A percentile compares a stretch with the other conserved stretches of the same genome.
These are phyloP conservation scores for Haplosporangium sp. DNA, from an alignment of 371 early-diverging fungal species.

Conservation along the genomic window DNA sequence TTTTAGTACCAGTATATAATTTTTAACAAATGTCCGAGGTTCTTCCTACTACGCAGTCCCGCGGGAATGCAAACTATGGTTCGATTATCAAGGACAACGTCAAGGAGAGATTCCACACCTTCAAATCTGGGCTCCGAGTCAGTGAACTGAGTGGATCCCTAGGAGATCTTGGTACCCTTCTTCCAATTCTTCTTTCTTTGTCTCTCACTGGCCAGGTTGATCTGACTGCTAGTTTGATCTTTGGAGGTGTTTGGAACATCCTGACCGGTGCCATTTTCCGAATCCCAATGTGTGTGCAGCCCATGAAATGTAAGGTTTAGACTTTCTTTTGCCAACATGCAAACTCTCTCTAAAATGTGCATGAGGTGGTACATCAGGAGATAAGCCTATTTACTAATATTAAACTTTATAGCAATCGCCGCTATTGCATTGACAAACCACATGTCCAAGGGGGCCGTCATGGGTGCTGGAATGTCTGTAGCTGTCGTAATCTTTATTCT, in stretches of 20 bases:
- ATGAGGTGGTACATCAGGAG: too few relatives aligned
- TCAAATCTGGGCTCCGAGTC: constrained; percentile 29
- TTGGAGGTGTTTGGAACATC: constrained; percentile 92
- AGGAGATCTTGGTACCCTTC: constrained; percentile 89
- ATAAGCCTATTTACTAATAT: not conserved
- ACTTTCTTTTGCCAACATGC: not conserved
- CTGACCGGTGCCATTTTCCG: constrained; percentile 81
- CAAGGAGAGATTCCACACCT: constrained; percentile 29
- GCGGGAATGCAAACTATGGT: constrained; percentile 7
- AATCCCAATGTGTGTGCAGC: constrained; percentile 89
- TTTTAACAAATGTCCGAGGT: constrained; percentile 24
- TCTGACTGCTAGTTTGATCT: constrained; percentile 84
- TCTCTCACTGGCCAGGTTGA: constrained; percentile 80
- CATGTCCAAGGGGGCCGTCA: constrained; percentile 77
- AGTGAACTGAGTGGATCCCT: constrained; percentile 76
- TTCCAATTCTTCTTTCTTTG: constrained; percentile 87
- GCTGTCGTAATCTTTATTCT: constrained; percentile 75
- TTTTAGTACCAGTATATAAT: not conserved
- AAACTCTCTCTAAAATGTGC: too few relatives aligned
- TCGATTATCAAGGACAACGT: constrained; percentile 19
- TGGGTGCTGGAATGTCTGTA: constrained; percentile 84
- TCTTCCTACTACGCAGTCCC: constrained; percentile 21
- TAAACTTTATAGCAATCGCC: constrained; percentile 74
- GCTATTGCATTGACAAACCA: constrained; percentile 82
- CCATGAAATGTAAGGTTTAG: constrained; percentile 77